Conservation (phyloP, 352 stramenopile genomes). For the Phytophthora ramorum region DNA sequence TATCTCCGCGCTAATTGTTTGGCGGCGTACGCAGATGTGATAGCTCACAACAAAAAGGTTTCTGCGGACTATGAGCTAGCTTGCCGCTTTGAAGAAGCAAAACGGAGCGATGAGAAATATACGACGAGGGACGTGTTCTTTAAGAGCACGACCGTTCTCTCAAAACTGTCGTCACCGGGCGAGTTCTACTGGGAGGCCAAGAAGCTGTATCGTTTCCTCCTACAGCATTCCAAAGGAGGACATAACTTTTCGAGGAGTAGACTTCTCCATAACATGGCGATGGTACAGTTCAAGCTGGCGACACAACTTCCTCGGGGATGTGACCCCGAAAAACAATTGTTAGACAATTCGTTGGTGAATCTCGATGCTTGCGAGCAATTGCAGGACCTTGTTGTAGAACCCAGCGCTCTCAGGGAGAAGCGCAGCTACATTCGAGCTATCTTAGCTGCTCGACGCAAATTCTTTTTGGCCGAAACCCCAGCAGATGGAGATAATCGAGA, state of each 20-base stretch:
- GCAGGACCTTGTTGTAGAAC: constrained; percentile 6
- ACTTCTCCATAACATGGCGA: constrained; percentile 45
- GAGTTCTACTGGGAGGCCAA: constrained; percentile 71
- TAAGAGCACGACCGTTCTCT: constrained; percentile 33
- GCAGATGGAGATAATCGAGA: constrained; percentile 9
- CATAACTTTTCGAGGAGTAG: constrained; percentile 27
- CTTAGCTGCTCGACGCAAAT: constrained; percentile 52
- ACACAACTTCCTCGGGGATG: constrained; percentile 59
- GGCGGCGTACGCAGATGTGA: constrained; percentile 57
- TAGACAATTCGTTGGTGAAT: constrained; percentile 52
- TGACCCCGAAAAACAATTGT: constrained; percentile 55
- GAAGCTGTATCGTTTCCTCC: constrained; percentile 55
- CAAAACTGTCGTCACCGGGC: constrained; percentile 46
- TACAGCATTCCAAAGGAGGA: constrained; percentile 25
- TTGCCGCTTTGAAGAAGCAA: constrained; percentile 53
- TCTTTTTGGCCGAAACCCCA: constrained; percentile 56
- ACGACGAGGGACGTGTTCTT: constrained; percentile 20
- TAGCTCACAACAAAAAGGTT: constrained; percentile 49
- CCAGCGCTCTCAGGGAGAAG: constrained; percentile 10
- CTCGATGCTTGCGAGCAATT: constrained; percentile 32
- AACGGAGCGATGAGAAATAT: constrained; percentile 22
- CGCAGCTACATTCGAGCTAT: constrained; percentile 58
- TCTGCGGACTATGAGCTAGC: constrained; percentile 61
- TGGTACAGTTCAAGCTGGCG: constrained; percentile 65
- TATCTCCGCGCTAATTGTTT: constrained; percentile 62